These are phyloP conservation scores for Raphanus sativus DNA, from an alignment of 345 rosid species.

Conservation along the genomic window DNA sequence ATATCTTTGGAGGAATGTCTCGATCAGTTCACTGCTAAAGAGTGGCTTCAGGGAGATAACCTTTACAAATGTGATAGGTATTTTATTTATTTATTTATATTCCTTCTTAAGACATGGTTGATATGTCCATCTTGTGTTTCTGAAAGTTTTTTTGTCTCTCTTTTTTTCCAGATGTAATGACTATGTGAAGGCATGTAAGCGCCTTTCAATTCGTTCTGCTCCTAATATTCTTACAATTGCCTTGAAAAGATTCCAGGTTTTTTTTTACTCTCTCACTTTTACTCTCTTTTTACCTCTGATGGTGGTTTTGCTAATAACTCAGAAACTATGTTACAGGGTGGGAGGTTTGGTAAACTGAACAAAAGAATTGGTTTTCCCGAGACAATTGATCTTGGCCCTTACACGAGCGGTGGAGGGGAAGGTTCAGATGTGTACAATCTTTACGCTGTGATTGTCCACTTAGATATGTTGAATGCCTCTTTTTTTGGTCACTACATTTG, in stretches of 20 bases:
- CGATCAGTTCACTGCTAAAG: conserved; percentile 80
- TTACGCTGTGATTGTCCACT: conserved; percentile 89
- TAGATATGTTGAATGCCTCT: conserved; percentile 95
- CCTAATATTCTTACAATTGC: conserved; percentile 95
- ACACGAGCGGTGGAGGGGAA: conserved; percentile 74
- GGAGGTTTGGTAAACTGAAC: conserved; percentile 95
- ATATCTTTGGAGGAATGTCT: conserved; percentile 93
- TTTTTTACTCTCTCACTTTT: not conserved
- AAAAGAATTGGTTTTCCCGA: conserved; percentile 89
- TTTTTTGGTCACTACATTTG: conserved; percentile 95
- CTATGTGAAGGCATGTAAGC: conserved; percentile 98
- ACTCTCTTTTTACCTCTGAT: not conserved
- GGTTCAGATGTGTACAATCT: conserved; percentile 76
- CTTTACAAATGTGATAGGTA: conserved; percentile 96
- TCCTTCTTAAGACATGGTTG: not conserved
- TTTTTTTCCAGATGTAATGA: conserved; percentile 62
- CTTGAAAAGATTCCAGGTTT: conserved; percentile 91
- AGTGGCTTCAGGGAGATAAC: conserved; percentile 93
- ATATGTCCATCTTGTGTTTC: conserved; percentile 3
- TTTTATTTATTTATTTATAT: not conserved
- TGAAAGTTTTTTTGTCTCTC: not conserved
- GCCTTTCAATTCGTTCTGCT: conserved; percentile 67
- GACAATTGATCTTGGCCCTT: conserved; percentile 79
- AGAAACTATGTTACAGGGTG: conserved; percentile 65
- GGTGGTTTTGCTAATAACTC: not conserved